Conservation (phyloP, 805 yeast species). For the Lipomyces starkeyi region DNA sequence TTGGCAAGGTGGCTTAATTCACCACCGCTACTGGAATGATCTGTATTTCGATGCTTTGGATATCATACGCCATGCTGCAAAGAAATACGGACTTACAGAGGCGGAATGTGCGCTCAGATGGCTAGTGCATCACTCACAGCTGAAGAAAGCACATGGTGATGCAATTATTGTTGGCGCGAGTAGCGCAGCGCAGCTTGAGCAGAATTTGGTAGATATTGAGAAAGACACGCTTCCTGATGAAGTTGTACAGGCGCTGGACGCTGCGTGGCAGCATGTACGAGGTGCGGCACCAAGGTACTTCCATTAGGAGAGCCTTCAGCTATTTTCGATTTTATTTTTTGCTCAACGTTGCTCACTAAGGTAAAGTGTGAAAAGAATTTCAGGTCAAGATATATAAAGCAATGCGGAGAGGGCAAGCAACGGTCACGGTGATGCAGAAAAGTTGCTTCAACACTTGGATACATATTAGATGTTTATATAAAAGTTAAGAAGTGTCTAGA, state of each 20-base stretch:
- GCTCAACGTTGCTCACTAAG: too few relatives aligned
- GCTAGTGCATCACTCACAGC: conserved; percentile 38
- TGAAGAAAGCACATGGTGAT: conserved; percentile 35
- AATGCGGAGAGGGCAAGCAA: too few relatives aligned
- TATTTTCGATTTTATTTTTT: too few relatives aligned
- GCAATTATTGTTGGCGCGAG: conserved; percentile 42
- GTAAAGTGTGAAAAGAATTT: too few relatives aligned
- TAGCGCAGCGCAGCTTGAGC: conserved; percentile 34
- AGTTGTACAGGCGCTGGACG: conserved; percentile 34
- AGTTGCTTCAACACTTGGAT: too few relatives aligned
- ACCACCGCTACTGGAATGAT: not conserved
- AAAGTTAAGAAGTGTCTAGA: too few relatives aligned
- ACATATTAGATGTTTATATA: too few relatives aligned
- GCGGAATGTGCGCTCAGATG: conserved; percentile 27
- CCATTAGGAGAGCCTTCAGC: not conserved
- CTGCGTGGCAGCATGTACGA: not conserved
- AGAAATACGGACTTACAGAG: conserved; percentile 8
- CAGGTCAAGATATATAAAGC: too few relatives aligned
- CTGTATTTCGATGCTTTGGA: conserved; percentile 10
- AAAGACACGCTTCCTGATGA: conserved; percentile 39
- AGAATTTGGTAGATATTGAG: conserved; percentile 35
- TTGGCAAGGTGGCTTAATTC: not conserved
- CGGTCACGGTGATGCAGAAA: too few relatives aligned
- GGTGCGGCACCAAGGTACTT: not conserved
- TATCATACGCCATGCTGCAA: conserved; percentile 6